Evolutionary conservation across 495 filamentous ascomycete species (phyloP).

Genomic region (Rhizodiscina lignyota): DNA sequence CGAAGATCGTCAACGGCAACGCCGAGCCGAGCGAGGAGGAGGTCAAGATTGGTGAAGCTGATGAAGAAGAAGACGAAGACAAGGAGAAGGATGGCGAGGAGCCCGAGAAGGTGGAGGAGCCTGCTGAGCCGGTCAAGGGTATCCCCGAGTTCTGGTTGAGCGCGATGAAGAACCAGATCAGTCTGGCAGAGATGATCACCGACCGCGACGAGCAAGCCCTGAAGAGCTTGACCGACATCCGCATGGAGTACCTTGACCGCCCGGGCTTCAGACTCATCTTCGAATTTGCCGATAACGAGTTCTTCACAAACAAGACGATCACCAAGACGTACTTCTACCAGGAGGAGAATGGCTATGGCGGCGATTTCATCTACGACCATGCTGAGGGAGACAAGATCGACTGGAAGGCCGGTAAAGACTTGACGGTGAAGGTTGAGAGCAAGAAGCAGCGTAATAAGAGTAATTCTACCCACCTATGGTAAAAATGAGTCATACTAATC

Average conservation of each 20-base stretch:
- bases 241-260: constrained; percentile 97
- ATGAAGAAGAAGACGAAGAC: constrained; percentile 49
- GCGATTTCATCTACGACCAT: constrained; percentile 99
- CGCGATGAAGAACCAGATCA: constrained; percentile 98
- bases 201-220: constrained; percentile 89
- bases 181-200: constrained; percentile 93
- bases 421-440: constrained; percentile 87
- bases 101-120: constrained; percentile 34
- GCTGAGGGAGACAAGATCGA: constrained; percentile 96
- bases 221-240: constrained; percentile 81
- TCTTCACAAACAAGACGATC: constrained; percentile 91
- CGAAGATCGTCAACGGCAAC: constrained; percentile 79
- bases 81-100: constrained; percentile 36
- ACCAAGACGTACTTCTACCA: constrained; percentile 99
- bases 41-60: constrained; percentile 69
- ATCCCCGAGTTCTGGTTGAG: constrained; percentile 99
- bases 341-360: constrained; percentile 94
- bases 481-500: constrained; percentile 2
- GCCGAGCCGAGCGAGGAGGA: constrained; percentile 75
- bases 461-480: constrained; percentile 29
- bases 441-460: constrained; percentile 99
- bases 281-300: constrained; percentile 86
- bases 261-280: constrained; percentile 97
- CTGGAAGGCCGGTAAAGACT: constrained; percentile 85
- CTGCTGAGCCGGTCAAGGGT: constrained; percentile 36